phyloP scores from a whole-genome alignment of 2,329 filamentous ascomycete species.

The Sordariomycetes sp. region DNA sequence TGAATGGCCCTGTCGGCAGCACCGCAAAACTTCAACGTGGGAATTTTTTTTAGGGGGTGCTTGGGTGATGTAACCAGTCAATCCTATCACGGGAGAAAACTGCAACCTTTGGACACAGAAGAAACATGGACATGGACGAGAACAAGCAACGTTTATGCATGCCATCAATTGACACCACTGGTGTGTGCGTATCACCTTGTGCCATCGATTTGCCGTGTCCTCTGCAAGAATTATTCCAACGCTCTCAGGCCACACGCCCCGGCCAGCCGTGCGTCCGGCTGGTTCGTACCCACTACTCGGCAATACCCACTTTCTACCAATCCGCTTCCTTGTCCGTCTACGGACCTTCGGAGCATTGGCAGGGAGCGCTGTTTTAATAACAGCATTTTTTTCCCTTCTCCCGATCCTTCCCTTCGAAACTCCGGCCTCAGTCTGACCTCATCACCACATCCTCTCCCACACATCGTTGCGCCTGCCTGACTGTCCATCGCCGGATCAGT shows the following conservation, averaged over 20 bases:
- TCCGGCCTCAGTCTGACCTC: constrained; percentile 9
- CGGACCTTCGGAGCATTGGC: constrained; percentile 2
- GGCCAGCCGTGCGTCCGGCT: background rate
- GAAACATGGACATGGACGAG: too few relatives aligned
- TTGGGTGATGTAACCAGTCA: background rate
- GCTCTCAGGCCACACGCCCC: too few relatives aligned
- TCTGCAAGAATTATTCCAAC: too few relatives aligned
- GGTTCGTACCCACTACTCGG: background rate
- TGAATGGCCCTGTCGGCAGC: too few relatives aligned
- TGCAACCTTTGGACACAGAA: too few relatives aligned
- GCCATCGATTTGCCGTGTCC: too few relatives aligned
- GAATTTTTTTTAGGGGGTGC: background rate
- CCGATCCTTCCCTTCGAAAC: constrained; percentile 21
- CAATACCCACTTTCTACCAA: constrained; percentile 1
- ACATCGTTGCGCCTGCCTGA: background rate
- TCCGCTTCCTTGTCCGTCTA: background rate
- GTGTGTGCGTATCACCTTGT: too few relatives aligned
- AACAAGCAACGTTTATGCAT: too few relatives aligned
- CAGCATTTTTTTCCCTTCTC: constrained; percentile 21
- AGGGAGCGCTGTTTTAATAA: constrained; percentile 3
- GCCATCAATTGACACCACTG: too few relatives aligned
- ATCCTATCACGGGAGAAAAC: too few relatives aligned
- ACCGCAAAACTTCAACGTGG: background rate
- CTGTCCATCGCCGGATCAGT: background rate
- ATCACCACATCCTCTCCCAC: constrained; percentile 12